Base-by-base conservation (phyloP, 2,329 filamentous ascomycete species). In the Davidsoniella australis region DNA sequence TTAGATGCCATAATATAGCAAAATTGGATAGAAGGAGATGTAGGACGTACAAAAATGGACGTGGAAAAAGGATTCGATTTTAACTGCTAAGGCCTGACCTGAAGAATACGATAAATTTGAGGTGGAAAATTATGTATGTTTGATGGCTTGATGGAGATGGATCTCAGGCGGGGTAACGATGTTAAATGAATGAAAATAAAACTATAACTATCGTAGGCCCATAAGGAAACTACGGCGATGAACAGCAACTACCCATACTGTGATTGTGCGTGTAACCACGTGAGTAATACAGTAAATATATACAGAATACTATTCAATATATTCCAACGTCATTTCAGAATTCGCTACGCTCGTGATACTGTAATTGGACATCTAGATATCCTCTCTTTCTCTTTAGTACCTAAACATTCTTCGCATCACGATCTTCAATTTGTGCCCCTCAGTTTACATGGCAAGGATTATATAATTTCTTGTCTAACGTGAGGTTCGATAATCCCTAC, bases 381-480 rank as follows among this genome's bases (percentile, higher is more conserved):
- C 29, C 29, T 9, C 8, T 33, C 29, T 9, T 33, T 9, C 8
- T 33, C 29, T 9, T 33, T 33, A 12, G 12, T 33, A 33, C 29
- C 29, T 12, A 33, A 33, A 12, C 12, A 33, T 33, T 33, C 29
- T 29, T 29, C 12, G 29, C 29, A 9, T 33, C 29, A 33, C 29
- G 29, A 33, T 33, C 29, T 33, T 33, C 9, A 5, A 33, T 33
- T 33, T 33, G 29, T 33, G 4, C 29, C 12, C 29, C 29, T 33
- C 29, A 9, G 29, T 33, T 33, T 12, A 12, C 12, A 7, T 41
- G 12, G 39, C 18, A 41, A 41, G 39, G 39, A 41, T 41, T 16
- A 20, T 39, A 6, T 7, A 39, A 14, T 18, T 23, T 23, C 44
- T 46, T 46, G 44, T 46, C 44, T 39, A 46, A 46, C 44, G 33